phyloP scores from a whole-genome alignment of 371 early-diverging fungal species.

The Mortierella sp. region DNA sequence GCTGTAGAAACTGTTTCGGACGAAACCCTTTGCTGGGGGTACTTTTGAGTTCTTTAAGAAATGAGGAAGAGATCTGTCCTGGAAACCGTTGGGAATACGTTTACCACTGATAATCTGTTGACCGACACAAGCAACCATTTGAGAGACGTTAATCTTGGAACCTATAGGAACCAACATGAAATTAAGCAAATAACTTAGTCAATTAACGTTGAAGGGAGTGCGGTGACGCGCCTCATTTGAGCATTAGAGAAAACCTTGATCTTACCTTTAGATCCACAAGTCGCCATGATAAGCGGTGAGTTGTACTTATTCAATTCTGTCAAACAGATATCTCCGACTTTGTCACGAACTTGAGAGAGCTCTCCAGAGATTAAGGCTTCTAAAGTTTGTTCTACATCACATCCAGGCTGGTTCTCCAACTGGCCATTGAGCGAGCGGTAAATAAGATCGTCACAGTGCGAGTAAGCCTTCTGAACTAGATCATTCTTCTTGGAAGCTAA shows the following conservation, averaged over 20 bases:
- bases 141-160: slow-evolving; percentile 97
- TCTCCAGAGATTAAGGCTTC: slow-evolving; percentile 93
- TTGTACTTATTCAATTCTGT: slow-evolving; percentile 94
- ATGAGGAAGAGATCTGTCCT: slow-evolving; percentile 97
- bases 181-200: slow-evolving; percentile 4
- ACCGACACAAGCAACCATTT: slow-evolving; percentile 99
- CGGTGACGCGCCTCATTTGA: background rate
- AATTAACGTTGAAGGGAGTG: background rate
- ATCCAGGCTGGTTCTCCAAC: slow-evolving; percentile 91
- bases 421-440: slow-evolving; percentile 75
- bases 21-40: slow-evolving; percentile 98
- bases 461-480: slow-evolving; percentile 86
- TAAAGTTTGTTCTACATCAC: slow-evolving; percentile 90
- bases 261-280: slow-evolving; percentile 96
- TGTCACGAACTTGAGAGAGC: slow-evolving; percentile 95
- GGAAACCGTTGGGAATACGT: slow-evolving; percentile 98
- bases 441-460: slow-evolving; percentile 89
- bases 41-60: slow-evolving; percentile 92
- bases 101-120: slow-evolving; percentile 99
- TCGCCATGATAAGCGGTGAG: slow-evolving; percentile 98
- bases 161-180: slow-evolving; percentile 51
- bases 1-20: slow-evolving; percentile 96
- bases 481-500: slow-evolving; percentile 85
- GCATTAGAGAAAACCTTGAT: background rate
- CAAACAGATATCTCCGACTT: slow-evolving; percentile 96